These are phyloP conservation scores for Poa annua DNA, from an alignment of 176 grass and related monocot species.

Conservation along the genomic window DNA sequence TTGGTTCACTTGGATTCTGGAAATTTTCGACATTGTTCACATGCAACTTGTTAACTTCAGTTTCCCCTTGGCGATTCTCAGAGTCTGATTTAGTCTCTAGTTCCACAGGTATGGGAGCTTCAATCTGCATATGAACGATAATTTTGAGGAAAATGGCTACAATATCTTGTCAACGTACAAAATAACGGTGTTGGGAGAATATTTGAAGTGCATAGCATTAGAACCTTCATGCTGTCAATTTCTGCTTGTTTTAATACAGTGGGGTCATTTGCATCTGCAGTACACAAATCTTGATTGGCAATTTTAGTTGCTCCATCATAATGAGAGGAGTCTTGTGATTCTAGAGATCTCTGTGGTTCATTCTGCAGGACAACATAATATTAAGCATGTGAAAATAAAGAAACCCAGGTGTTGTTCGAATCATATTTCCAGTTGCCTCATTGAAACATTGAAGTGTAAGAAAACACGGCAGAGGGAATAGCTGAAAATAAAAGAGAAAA, in stretches of 20 bases:
- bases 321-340: conserved; percentile 16
- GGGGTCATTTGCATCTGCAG: conserved; percentile 9
- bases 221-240: conserved; percentile 30
- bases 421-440: not conserved
- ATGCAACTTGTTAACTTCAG: conserved; percentile 28
- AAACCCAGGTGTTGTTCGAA: conserved; percentile 9
- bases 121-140: conserved; percentile 45
- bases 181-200: conserved; percentile 32
- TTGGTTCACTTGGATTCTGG: conserved; percentile 36
- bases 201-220: conserved; percentile 14
- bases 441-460: conserved; percentile 22
- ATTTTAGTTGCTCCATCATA: conserved; percentile 33
- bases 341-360: conserved; percentile 13
- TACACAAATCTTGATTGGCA: conserved; percentile 30
- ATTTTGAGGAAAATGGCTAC: conserved; percentile 28
- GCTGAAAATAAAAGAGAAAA: conserved; percentile 19
- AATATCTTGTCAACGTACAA: conserved; percentile 30
- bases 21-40: conserved; percentile 29
- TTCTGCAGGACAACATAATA: conserved; percentile 18
- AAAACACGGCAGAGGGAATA: not conserved
- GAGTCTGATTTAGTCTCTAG: conserved; percentile 39
- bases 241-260: conserved; percentile 36
- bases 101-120: conserved; percentile 38
- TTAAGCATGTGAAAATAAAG: conserved; percentile 19
- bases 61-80: conserved; percentile 34